Conservation (phyloP, 1,284 basidiomycete genomes). For the Exsudoporus floridanus region DNA sequence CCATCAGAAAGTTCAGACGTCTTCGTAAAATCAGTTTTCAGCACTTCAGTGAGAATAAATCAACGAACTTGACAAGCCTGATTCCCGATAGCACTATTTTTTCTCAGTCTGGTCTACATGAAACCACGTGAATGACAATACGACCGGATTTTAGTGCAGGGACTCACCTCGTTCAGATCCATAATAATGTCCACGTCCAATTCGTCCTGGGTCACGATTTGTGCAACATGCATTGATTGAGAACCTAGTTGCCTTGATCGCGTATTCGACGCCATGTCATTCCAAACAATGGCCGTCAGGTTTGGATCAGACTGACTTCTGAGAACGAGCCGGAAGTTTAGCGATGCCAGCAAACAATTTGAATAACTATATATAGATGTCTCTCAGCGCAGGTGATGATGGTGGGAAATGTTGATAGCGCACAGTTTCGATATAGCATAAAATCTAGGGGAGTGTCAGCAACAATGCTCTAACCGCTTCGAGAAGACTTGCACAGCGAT, state of each 20-base stretch:
- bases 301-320: constrained; percentile 4
- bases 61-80: not conserved
- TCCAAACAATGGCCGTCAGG: constrained; percentile 10
- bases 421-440: constrained; percentile 27
- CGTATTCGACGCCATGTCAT: not conserved
- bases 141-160: not conserved
- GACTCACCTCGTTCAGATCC: not conserved
- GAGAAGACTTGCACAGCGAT: constrained; percentile 19
- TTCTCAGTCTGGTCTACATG: not conserved
- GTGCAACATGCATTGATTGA: not conserved
- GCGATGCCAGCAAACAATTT: constrained; percentile 22
- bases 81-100: not conserved
- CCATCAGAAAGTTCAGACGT: not conserved
- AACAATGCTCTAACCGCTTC: too few relatives aligned
- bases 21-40: not conserved
- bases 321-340: constrained; percentile 25
- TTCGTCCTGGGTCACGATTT: not conserved
- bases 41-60: not conserved
- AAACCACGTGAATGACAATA: not conserved
- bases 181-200: not conserved
- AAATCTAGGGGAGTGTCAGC: constrained; percentile 13
- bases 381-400: not conserved
- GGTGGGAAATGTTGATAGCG: not conserved
- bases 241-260: not conserved
- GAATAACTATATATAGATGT: not conserved